phyloP scores from a whole-genome alignment of 768 basidiomycete genomes.

The Gymnopilus junonius region DNA sequence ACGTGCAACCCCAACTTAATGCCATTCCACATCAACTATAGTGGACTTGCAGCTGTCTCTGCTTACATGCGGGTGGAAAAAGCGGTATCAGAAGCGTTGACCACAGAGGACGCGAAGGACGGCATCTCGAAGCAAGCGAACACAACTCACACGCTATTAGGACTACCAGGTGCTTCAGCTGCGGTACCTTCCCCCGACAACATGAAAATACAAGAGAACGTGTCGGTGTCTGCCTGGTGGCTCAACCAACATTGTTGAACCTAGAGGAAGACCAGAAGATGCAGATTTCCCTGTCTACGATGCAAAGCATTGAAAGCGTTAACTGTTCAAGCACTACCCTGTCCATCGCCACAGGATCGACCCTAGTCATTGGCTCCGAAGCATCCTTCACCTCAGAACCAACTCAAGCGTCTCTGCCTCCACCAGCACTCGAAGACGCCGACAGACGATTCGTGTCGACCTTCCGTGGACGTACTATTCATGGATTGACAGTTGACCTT shows the following conservation, averaged over 20 bases:
- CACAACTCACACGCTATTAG: neutral
- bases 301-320: neutral
- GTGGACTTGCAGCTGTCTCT: slow-evolving; percentile 73
- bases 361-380: slow-evolving; percentile 13
- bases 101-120: slow-evolving; percentile 2
- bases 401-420: neutral
- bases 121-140: neutral
- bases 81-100: slow-evolving; percentile 29
- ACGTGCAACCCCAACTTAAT: slow-evolving; percentile 69
- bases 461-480: slow-evolving; percentile 78
- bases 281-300: neutral
- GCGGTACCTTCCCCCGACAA: neutral
- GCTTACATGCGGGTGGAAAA: slow-evolving; percentile 71
- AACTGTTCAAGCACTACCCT: slow-evolving; percentile 7
- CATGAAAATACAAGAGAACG: neutral
- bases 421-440: slow-evolving; percentile 23
- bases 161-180: neutral
- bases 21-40: slow-evolving; percentile 80
- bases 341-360: slow-evolving; percentile 3
- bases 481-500: slow-evolving; percentile 63
- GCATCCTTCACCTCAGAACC: neutral
- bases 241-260: neutral
- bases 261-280: neutral
- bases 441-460: slow-evolving; percentile 56
- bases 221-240: neutral